These are phyloP conservation scores for Ceratocystis colombiana DNA, from an alignment of 2,329 filamentous ascomycete genomes.

Conservation along the genomic window DNA sequence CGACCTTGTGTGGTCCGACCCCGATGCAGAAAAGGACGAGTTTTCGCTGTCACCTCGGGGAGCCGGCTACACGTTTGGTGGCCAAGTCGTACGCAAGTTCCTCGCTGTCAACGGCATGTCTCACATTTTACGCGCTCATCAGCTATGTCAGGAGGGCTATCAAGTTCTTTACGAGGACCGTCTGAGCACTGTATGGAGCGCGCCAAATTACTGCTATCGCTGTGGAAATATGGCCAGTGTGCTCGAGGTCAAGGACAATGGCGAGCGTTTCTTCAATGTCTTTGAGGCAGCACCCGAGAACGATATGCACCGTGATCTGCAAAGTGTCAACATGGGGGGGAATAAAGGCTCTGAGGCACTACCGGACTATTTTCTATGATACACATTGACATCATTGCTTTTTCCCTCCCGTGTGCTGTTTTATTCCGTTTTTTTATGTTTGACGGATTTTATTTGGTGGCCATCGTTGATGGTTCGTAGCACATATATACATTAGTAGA, in stretches of 20 bases:
- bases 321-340: slow-evolving; percentile 60
- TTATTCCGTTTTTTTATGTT: not conserved
- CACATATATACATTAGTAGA: not conserved
- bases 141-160: slow-evolving; percentile 95
- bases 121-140: slow-evolving; percentile 94
- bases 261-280: slow-evolving; percentile 93
- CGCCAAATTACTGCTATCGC: slow-evolving; percentile 88
- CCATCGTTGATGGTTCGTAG: not conserved
- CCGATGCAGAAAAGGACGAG: slow-evolving; percentile 92
- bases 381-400: slow-evolving; percentile 7
- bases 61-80: slow-evolving; percentile 93
- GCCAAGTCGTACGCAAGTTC: slow-evolving; percentile 97
- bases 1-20: slow-evolving; percentile 97
- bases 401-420: not conserved
- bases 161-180: slow-evolving; percentile 93
- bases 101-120: slow-evolving; percentile 95
- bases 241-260: slow-evolving; percentile 85
- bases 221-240: slow-evolving; percentile 98
- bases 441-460: not conserved
- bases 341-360: slow-evolving; percentile 51
- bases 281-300: slow-evolving; percentile 96
- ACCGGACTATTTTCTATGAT: slow-evolving; percentile 60
- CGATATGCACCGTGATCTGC: slow-evolving; percentile 77
- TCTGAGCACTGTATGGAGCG: slow-evolving; percentile 94
- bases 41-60: slow-evolving; percentile 89